A percentile compares a stretch with the other conserved stretches of the same genome.
Conservation (phyloP, 805 yeast genomes). For the Saturnispora diversa region DNA sequence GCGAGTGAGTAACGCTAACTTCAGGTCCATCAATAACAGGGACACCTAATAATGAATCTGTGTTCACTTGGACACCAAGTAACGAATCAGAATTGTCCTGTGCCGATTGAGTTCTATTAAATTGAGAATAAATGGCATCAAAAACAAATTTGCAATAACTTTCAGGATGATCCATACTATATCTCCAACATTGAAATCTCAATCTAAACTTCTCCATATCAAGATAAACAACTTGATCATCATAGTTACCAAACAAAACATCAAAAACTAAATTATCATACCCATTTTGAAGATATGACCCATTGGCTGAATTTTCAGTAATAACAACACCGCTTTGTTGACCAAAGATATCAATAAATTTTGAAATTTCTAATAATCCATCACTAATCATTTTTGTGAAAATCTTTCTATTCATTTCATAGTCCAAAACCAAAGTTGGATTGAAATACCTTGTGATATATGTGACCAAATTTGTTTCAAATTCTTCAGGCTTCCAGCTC, state of each 20-base stretch:
- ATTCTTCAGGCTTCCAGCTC: conserved; percentile 33
- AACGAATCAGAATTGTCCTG: conserved; percentile 8
- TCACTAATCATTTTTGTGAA: conserved; percentile 32
- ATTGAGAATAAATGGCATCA: conserved; percentile 9
- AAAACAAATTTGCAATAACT: conserved; percentile 18
- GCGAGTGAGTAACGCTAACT: conserved; percentile 6
- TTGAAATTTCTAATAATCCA: conserved; percentile 30
- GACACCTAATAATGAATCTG: conserved; percentile 18
- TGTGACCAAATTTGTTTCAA: conserved; percentile 18
- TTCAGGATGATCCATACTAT: conserved; percentile 13
- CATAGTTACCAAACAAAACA: conserved; percentile 20
- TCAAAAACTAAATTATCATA: conserved; percentile 21
- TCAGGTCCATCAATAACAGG: conserved; percentile 13
- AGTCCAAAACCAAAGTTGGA: conserved; percentile 30
- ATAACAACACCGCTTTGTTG: conserved; percentile 8
- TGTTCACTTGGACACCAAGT: no score
- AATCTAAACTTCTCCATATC: conserved; percentile 17
- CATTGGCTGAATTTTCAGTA: conserved; percentile 10
- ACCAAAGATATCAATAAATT: conserved; percentile 28
- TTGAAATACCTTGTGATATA: conserved; percentile 24
- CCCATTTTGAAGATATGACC: conserved; percentile 17
- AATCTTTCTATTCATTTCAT: conserved; percentile 30
- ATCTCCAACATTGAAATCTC: conserved; percentile 15
- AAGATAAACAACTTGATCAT: conserved; percentile 12
- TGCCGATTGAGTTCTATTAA: conserved; percentile 8